These are phyloP conservation scores for Linderniella brevidens DNA, from an alignment of 257 asterid species.

Conservation along the genomic window DNA sequence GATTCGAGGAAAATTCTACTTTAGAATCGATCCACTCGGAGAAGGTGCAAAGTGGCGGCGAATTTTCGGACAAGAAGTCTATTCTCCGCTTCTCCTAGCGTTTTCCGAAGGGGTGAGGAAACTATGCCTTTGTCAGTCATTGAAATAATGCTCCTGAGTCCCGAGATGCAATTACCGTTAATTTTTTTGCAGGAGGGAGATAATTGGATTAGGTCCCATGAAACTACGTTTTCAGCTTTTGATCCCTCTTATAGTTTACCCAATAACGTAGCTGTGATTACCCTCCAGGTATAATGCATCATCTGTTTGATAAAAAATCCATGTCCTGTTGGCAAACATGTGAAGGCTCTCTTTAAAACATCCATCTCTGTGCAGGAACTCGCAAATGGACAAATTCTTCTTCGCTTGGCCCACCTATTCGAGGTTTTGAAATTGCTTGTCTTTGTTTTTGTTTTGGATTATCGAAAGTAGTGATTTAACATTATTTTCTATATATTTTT, in stretches of 20 bases:
- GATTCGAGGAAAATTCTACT: conserved; percentile 73
- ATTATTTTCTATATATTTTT: conserved; percentile 5
- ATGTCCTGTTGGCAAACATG: neutral
- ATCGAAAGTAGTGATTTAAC: neutral
- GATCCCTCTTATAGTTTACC: conserved; percentile 63
- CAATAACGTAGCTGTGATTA: conserved; percentile 18
- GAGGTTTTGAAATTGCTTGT: conserved; percentile 31
- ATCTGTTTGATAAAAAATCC: neutral
- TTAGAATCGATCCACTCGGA: conserved; percentile 59
- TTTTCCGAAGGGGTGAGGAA: conserved; percentile 52
- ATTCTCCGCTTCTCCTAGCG: conserved; percentile 84
- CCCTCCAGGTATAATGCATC: neutral
- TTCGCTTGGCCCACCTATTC: conserved; percentile 72
- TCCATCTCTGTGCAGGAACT: conserved; percentile 34
- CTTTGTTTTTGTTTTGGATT: conserved; percentile 3
- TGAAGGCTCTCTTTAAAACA: neutral
- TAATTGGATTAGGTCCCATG: conserved; percentile 39
- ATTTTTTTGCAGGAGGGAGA: conserved; percentile 32
- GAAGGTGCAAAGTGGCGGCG: conserved; percentile 98
- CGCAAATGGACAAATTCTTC: conserved; percentile 44
- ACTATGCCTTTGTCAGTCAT: neutral
- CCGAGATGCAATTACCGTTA: conserved; percentile 4
- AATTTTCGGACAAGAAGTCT: conserved; percentile 77
- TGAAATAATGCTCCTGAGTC: neutral
- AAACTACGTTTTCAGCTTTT: conserved; percentile 49